phyloP scores from a whole-genome alignment of 2,329 filamentous ascomycete genomes.

The Bretziella fagacearum region DNA sequence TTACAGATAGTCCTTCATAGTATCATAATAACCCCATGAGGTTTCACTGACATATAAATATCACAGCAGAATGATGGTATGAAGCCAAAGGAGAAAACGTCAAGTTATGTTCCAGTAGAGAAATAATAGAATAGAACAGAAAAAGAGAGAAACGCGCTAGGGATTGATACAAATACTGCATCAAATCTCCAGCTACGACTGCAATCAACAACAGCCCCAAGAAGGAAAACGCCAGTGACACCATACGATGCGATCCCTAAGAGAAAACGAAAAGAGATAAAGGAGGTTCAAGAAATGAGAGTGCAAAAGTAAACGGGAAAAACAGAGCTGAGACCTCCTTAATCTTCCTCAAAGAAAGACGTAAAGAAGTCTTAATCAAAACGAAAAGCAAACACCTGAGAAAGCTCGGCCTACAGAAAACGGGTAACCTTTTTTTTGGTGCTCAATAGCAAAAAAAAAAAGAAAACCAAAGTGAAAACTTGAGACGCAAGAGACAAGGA shows the following conservation, averaged over 20 bases:
- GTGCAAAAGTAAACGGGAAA: conserved; percentile 18
- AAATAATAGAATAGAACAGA: conserved; percentile 8
- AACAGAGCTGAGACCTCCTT: conserved; percentile 14
- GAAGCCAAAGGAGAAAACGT: no score
- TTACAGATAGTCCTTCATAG: no score
- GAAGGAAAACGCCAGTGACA: conserved; percentile 13
- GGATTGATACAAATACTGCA: conserved; percentile 17
- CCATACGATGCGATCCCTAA: conserved; percentile 13
- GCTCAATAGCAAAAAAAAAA: conserved; percentile 2
- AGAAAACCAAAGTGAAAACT: neutral
- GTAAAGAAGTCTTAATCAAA: conserved; percentile 35
- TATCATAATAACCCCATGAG: no score
- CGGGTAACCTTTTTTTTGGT: neutral
- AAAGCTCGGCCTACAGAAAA: neutral
- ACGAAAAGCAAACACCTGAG: conserved; percentile 24
- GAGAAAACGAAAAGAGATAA: conserved; percentile 21
- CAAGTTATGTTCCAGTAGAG: conserved; percentile 3
- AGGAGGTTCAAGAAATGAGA: conserved; percentile 14
- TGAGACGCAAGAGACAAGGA: neutral
- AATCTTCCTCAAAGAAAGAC: conserved; percentile 16
- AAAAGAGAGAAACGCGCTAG: conserved; percentile 12
- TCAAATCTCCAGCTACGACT: conserved; percentile 17
- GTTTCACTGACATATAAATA: no score
- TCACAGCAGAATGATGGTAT: no score
- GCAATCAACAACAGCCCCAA: conserved; percentile 19